Evolutionary conservation across 331 rosid species (phyloP).

Genomic region (Pyrus hybrid): DNA sequence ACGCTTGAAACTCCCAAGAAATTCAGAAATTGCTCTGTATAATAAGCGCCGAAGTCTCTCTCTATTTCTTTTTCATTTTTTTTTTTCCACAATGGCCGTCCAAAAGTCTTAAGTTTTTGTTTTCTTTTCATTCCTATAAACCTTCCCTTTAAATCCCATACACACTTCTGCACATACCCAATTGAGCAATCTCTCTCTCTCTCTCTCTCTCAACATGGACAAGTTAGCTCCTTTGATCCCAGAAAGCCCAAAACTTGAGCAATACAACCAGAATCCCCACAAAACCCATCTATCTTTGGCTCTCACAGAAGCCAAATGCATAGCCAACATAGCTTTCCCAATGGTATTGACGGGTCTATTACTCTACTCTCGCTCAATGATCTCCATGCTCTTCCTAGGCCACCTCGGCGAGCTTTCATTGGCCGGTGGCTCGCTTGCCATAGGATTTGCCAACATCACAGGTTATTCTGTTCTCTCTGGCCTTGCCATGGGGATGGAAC

Average conservation of each 20-base stretch:
- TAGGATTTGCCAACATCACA: conserved; percentile 74
- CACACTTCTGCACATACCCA: neutral
- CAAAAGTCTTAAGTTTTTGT: neutral
- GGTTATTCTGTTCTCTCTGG: conserved; percentile 76
- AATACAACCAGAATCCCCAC: neutral
- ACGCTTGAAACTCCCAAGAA: conserved; percentile 25
- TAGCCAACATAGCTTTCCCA: conserved; percentile 43
- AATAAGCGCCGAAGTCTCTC: neutral
- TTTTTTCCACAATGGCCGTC: conserved; percentile 18
- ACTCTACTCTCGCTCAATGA: conserved; percentile 61
- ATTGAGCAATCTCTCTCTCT: neutral
- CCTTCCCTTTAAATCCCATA: conserved; percentile 1
- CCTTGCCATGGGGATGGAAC: conserved; percentile 88
- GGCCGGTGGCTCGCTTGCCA: conserved; percentile 73
- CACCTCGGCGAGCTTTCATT: conserved; percentile 55
- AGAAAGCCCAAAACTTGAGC: conserved; percentile 26
- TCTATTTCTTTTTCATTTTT: too few relatives aligned
- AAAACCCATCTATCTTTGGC: conserved; percentile 21
- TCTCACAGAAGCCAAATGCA: conserved; percentile 39
- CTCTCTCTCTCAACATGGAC: neutral
- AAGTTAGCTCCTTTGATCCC: conserved; percentile 26
- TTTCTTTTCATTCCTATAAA: neutral
- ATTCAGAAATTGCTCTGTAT: neutral
- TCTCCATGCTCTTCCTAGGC: conserved; percentile 84
- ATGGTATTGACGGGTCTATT: conserved; percentile 61